Evolutionary conservation across 768 basidiomycete genomes (phyloP).

Genomic region (Udeniomyces megalosporus): DNA sequence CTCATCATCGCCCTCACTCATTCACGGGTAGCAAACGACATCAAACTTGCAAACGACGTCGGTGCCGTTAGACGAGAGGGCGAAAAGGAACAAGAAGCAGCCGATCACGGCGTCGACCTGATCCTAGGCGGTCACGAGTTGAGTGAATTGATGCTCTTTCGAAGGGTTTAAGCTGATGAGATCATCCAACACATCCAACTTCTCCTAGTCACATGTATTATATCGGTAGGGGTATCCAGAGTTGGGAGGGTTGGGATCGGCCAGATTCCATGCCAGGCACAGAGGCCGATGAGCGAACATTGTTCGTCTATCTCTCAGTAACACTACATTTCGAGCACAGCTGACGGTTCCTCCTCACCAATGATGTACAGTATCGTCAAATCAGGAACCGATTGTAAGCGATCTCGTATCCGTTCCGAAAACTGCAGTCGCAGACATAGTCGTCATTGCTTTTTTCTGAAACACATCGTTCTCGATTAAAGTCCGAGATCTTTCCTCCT

Average conservation of each 20-base stretch:
- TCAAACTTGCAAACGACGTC: constrained; percentile 25
- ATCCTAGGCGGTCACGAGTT: constrained; percentile 11
- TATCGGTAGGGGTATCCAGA: not conserved
- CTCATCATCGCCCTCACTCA: constrained; percentile 76
- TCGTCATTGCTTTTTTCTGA: no score
- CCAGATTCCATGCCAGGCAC: constrained; percentile 3
- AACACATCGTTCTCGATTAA: not conserved
- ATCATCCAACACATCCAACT: no score
- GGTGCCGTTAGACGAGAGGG: constrained; percentile 22
- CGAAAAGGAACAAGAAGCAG: not conserved
- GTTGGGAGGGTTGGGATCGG: constrained; percentile 6
- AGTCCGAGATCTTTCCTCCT: constrained; percentile 15
- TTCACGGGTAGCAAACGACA: constrained; percentile 41
- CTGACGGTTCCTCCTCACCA: not conserved
- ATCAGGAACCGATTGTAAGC: constrained; percentile 7
- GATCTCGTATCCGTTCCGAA: not conserved
- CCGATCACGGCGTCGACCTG: not conserved
- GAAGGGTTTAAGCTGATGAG: no score
- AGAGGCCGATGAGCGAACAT: constrained; percentile 1
- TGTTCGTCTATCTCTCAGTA: not conserved
- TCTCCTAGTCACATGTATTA: not conserved
- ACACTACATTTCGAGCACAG: not conserved
- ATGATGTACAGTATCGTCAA: not conserved
- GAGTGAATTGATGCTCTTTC: no score
- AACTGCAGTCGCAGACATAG: no score